Evolutionary conservation across 1,284 basidiomycete species (phyloP), one percentile per base, ranked within the genome.

Genomic region (Austroboletus rostrupii): DNA sequence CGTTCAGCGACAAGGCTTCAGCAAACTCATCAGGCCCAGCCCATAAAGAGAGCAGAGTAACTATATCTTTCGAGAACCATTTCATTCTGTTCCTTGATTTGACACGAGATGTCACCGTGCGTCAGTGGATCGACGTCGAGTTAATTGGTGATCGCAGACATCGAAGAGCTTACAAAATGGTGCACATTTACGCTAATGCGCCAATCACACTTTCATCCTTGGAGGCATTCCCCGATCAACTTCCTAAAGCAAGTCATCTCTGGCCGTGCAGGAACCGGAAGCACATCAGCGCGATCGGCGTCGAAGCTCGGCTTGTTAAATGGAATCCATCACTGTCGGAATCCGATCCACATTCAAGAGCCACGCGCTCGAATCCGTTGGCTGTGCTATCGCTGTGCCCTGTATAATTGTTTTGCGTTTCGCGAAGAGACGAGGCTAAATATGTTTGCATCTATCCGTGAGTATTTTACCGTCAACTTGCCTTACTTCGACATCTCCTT

Each of bases 221-320:
- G 40, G 39, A 38, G 52, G 52, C 43, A 43, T 45, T 43, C 32
- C 32, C 46, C 43, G 60, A 56, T 63, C 54, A 31, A 38, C 33
- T 54, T 53, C 46, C 57, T 36, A 64, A 65, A 53, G 49, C 47
- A 41, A 61, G 51, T 48, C 35, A 50, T 50, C 49, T 53, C 52
- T 61, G 49, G 32, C 28, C 43, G 12, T 40, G 49, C 17, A 51
- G 49, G 53, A 63, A 53, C 35, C 20, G 45, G 52, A 62, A 57
- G 50, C 39, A 29, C 42, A 60, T 67, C 48, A 54, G 33, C 5
- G 11, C 43, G 65, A 66, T 67, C 61, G 66, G 61, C 57, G 45
- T 61, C 62, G 62, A 63, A 64, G 57, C 48, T 31, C 47, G 43
- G 35, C 40, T 20, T 45, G 37, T 50, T 45, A 53, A 45, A 62